Base-by-base conservation (phyloP, 2,329 filamentous ascomycete species). In the Botryosphaeria dothidea region DNA sequence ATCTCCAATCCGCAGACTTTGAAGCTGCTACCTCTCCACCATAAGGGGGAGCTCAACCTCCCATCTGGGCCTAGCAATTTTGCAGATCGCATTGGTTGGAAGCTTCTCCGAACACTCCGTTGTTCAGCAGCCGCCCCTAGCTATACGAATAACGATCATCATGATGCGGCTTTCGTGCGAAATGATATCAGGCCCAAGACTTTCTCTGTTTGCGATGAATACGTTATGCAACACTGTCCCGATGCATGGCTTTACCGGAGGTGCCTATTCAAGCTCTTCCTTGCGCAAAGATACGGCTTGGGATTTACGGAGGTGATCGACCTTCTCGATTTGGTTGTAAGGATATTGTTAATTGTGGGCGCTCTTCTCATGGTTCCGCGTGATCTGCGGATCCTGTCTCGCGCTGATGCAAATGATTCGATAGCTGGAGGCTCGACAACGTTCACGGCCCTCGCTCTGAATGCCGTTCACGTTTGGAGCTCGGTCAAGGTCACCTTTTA, bases 1-100 rank as follows among this genome's bases (percentile, higher is more conserved):
- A 75, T 89, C 9, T 86, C 87, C 5, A 81, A 81, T 13, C 83
- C 85, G 0, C 79, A 85, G 13, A 3, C 23, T 11, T 6, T 65
- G 25, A 57, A 29, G 17, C 69, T 86, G 1, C 74, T 91, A 3
- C 66, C 72, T 2, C 27, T 71, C 7, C 25, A 8, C 60, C 76
- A 21, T 57, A 75, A 8, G 64, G n/a, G 69, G 67, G 34, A 66
- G 4, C 13, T 58, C 27, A 13, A 23, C 57, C 4, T 27, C 43
- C 5, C 27, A 51, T 17, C 34, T 21, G 34, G 13, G n/a, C 15
- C 31, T 9, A 11, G 52, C n/a, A 15, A 8, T 13, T 69, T 46
- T 41, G 65, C 69, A 17, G 73, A 68, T 43, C 66, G 69, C 46
- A n/a, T 75, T 2, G 74, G 76, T 15, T 82, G 80, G 80, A 66